Evolutionary conservation across 805 yeast genomes (phyloP).

Genomic region (Metschnikowia dekortorum): DNA sequence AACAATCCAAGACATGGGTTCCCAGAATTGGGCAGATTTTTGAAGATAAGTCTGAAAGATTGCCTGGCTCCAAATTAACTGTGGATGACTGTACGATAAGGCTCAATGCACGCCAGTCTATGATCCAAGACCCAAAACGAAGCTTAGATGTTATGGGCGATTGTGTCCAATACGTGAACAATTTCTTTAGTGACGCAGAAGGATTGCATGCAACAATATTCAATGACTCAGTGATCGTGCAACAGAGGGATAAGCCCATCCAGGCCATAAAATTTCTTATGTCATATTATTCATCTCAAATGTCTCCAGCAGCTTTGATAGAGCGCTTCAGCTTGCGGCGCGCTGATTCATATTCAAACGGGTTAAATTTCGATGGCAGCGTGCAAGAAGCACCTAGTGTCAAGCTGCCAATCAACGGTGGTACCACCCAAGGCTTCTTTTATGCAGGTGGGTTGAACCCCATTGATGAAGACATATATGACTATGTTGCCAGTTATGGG

Average conservation of each 20-base stretch:
- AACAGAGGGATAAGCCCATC: conserved; percentile 54
- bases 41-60: conserved; percentile 62
- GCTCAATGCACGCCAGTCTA: conserved; percentile 69
- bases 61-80: conserved; percentile 73
- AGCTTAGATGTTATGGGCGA: conserved; percentile 73
- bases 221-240: conserved; percentile 65
- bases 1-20: conserved; percentile 51
- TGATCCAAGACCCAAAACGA: conserved; percentile 57
- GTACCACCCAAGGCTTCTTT: conserved; percentile 21
- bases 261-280: conserved; percentile 55
- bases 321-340: conserved; percentile 24
- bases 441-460: conserved; percentile 65
- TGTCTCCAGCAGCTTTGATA: conserved; percentile 17
- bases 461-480: conserved; percentile 65
- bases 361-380: background rate
- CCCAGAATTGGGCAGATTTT: conserved; percentile 52
- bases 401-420: conserved; percentile 7
- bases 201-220: conserved; percentile 73
- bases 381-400: background rate
- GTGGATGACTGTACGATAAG: conserved; percentile 72
- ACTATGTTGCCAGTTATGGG: conserved; percentile 43
- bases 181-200: conserved; percentile 47
- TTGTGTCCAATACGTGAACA: conserved; percentile 78
- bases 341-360: conserved; percentile 12
- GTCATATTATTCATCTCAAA: conserved; percentile 24